Evolutionary conservation across 257 asterid genomes (phyloP).

Genomic region (Cruciata laevipes): DNA sequence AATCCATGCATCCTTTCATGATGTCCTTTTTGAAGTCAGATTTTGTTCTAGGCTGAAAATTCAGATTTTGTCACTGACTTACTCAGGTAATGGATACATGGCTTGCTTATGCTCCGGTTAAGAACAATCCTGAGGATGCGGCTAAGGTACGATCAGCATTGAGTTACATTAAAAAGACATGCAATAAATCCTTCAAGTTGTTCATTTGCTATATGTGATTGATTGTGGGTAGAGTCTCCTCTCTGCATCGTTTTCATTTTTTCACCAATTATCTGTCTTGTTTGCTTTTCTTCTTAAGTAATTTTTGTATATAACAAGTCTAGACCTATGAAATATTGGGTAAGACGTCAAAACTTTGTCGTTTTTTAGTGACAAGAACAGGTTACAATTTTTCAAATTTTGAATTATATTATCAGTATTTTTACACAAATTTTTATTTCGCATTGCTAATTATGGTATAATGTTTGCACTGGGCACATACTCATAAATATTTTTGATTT

Average conservation of each 20-base stretch:
- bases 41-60: background rate
- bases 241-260: background rate
- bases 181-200: background rate
- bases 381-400: background rate
- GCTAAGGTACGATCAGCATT: slow-evolving; percentile 57
- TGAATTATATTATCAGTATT: too few relatives aligned
- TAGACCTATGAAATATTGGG: background rate
- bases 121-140: slow-evolving; percentile 98
- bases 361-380: background rate
- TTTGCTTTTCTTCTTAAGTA: background rate
- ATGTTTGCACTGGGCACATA: too few relatives aligned
- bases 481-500: background rate
- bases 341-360: background rate
- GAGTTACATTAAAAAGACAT: background rate
- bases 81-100: slow-evolving; percentile 79
- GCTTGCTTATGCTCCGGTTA: slow-evolving; percentile 99
- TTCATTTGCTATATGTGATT: background rate
- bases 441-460: too few relatives aligned
- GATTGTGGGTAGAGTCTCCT: background rate
- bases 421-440: too few relatives aligned
- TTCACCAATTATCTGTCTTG: background rate
- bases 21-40: slow-evolving; percentile 3
- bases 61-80: slow-evolving; percentile 7
- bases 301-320: background rate
- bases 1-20: background rate